phyloP scores from a whole-genome alignment of 495 filamentous ascomycete species.

The Aspergillus bertholletiae region DNA sequence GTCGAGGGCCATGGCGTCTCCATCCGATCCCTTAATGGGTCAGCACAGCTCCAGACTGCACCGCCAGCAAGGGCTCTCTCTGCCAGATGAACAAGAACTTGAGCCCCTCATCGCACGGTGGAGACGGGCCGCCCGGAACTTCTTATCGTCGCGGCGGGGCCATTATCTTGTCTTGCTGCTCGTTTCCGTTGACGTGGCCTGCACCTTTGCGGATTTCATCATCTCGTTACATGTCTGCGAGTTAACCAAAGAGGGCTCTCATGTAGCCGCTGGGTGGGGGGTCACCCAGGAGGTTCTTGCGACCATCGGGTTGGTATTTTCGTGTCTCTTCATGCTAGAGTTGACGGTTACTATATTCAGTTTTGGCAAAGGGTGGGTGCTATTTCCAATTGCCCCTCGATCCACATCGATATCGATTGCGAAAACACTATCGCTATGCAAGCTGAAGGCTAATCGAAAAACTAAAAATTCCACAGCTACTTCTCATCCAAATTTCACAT shows the following conservation, averaged over 20 bases:
- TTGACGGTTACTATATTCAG: not conserved
- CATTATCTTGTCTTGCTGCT: not conserved
- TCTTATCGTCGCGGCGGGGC: not conserved
- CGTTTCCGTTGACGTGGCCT: not conserved
- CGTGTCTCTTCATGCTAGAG: not conserved
- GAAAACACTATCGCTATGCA: no score
- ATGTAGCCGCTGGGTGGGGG: not conserved
- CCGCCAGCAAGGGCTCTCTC: no score
- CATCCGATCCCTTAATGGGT: no score
- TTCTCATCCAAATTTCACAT: not conserved
- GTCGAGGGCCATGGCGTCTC: no score
- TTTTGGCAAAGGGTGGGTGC: not conserved
- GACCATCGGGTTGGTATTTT: not conserved
- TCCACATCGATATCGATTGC: no score
- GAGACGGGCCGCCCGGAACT: not conserved
- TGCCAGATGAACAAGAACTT: no score
- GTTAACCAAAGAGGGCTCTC: not conserved
- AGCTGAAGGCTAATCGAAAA: no score
- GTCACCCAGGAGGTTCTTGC: not conserved
- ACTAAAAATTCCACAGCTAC: not conserved
- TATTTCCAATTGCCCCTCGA: not conserved
- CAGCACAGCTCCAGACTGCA: no score
- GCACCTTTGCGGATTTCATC: not conserved
- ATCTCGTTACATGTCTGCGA: not conserved
- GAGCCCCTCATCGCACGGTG: not conserved